These are phyloP conservation scores for Diaporthe amygdali DNA, from an alignment of 2,329 filamentous ascomycete genomes.

Conservation along the genomic window DNA sequence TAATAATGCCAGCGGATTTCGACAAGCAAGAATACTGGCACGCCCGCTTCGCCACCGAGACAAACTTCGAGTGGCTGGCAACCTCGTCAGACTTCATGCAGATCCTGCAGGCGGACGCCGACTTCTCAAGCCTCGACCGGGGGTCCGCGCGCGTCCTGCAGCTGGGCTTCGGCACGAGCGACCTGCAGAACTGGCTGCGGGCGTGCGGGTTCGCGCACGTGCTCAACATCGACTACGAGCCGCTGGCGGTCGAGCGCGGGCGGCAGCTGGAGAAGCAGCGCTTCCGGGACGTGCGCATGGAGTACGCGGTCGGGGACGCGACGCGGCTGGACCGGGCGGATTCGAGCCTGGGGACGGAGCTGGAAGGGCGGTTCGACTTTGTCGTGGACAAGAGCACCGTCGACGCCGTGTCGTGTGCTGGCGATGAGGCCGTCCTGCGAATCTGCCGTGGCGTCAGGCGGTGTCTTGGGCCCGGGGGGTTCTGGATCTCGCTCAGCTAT, in stretches of 20 bases:
- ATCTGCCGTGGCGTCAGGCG: constrained; percentile 45
- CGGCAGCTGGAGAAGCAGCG: constrained; percentile 42
- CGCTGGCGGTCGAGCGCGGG: constrained; percentile 50
- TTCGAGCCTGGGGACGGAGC: not conserved
- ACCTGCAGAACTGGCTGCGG: constrained; percentile 54
- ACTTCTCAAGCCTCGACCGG: constrained; percentile 38
- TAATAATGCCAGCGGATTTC: constrained; percentile 40
- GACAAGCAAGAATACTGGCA: constrained; percentile 58
- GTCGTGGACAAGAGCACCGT: constrained; percentile 56
- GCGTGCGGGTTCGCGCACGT: constrained; percentile 45
- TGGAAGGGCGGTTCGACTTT: constrained; percentile 40
- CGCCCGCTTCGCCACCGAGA: constrained; percentile 49
- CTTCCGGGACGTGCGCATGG: constrained; percentile 50
- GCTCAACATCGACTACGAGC: constrained; percentile 57
- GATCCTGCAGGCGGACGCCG: constrained; percentile 35
- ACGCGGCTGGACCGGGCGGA: constrained; percentile 40
- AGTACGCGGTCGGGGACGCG: constrained; percentile 51
- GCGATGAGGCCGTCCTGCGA: constrained; percentile 38
- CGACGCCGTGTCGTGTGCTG: constrained; percentile 54
- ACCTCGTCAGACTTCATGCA: constrained; percentile 46
- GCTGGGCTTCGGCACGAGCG: constrained; percentile 55
- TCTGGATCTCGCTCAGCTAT: constrained; percentile 56
- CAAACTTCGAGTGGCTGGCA: constrained; percentile 53
- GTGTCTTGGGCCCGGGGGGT: constrained; percentile 40
- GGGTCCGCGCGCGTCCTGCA: constrained; percentile 45